Base-by-base conservation (phyloP, 352 stramenopile species). In the Pilasporangium apinafurcum region DNA sequence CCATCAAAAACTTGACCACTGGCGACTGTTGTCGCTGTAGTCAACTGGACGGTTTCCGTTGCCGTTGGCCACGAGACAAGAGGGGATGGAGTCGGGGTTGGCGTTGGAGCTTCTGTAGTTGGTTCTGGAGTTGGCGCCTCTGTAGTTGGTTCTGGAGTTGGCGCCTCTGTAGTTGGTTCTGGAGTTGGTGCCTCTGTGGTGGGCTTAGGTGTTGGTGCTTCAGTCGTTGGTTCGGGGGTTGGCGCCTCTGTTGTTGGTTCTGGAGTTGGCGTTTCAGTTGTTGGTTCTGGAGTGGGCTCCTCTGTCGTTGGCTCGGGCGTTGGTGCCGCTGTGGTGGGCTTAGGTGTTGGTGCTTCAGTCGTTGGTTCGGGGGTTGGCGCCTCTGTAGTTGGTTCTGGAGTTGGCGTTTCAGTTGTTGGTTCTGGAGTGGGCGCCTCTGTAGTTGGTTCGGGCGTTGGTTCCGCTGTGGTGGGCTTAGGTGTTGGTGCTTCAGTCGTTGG, bases 1-100 rank as follows among this genome's bases (percentile, higher is more conserved):
- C 74, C 70, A 27, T 86, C 59, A 35, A 84, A 86, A 4, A 68
- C 60, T 22, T 65, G 47, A 13, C 56, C 53, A 5, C 54, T 36
- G 9, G 59, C 25, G 38, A 72, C 29, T 49, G 68, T 21, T 12
- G 66, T 31, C 10, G 57, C 20, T 16, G 68, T 34, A 8, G 44
- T 55, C 25, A 79, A 51, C 12, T 49, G 47, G 17, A 78, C 70
- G 7, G 57, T 69, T 5, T 62, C 70, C 2, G 38, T 60, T 0
- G 65, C 67, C 1, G 45, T 59, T 8, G 74, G 74, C 74, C 74
- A 86, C 37, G 78, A 68, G 28, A 43, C 34, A 9, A 40, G 27
- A 8, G 64, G 62, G 0, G 44, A 41, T 24, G 45, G 18, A 3
- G 47, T 38, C 42, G 17, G 31, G 28, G 10, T 35, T 20, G 25